A percentile compares a stretch with the other conserved stretches of the same genome.
These are phyloP conservation scores for Diutina rugosa DNA, from an alignment of 1,139 yeast genomes.

Conservation along the genomic window DNA sequence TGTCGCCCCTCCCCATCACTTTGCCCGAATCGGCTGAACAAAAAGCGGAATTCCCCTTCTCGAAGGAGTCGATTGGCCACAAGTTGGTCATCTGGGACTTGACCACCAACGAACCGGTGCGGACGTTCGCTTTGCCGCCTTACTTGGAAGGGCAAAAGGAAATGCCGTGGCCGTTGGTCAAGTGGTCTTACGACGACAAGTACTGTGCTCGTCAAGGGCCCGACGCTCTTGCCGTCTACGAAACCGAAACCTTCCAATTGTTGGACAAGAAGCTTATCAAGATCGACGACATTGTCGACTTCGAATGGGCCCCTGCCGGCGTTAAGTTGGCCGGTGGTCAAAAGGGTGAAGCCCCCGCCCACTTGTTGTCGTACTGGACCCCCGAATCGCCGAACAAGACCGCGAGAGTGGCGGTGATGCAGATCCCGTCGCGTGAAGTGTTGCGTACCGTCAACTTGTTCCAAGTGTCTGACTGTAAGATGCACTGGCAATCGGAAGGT, in stretches of 20 bases:
- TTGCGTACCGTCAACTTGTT: slow-evolving; percentile 87
- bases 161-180: slow-evolving; percentile 94
- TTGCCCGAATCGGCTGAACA: slow-evolving; percentile 58
- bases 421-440: slow-evolving; percentile 71
- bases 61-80: slow-evolving; percentile 84
- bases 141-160: slow-evolving; percentile 54
- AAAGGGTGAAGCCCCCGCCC: slow-evolving; percentile 40
- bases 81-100: slow-evolving; percentile 92
- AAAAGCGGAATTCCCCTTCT: slow-evolving; percentile 64
- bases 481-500: slow-evolving; percentile 92
- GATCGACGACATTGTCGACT: slow-evolving; percentile 78
- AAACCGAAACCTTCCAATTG: slow-evolving; percentile 54
- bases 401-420: slow-evolving; percentile 88
- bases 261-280: slow-evolving; percentile 79
- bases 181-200: slow-evolving; percentile 91
- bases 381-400: slow-evolving; percentile 90
- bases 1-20: slow-evolving; percentile 74
- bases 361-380: slow-evolving; percentile 87
- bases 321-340: slow-evolving; percentile 46
- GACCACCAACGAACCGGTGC: slow-evolving; percentile 66
- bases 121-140: slow-evolving; percentile 88
- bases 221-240: slow-evolving; percentile 82
- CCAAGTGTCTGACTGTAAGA: slow-evolving; percentile 83
- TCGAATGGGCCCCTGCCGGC: slow-evolving; percentile 91
- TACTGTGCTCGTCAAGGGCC: slow-evolving; percentile 95